Base-by-base conservation (phyloP, 352 stramenopile genomes). In the Phytophthora cactorum region DNA sequence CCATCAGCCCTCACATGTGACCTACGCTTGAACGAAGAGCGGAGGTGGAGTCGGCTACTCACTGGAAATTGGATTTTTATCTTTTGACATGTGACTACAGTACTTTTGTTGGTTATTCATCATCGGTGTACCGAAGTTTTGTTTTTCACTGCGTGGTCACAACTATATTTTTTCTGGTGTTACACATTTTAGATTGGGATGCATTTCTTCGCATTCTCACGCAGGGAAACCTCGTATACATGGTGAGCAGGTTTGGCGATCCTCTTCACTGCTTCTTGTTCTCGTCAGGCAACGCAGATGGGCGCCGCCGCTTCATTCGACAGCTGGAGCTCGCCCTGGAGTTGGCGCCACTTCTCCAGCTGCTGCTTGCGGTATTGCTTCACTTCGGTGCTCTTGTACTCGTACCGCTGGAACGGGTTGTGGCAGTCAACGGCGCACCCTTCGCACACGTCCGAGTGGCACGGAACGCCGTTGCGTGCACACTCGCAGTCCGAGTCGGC, bases 341-440 rank as follows among this genome's bases (percentile, higher is more conserved):
- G 58, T 8, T 75, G 44, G 4, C 72, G 68, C 85, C 84, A 95
- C 58, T 86, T 83, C 17, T 79, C 79, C 61, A 95, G 60, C 49
- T 84, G 81, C 70, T 80, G 46, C 68, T 90, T 86, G 59, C 88
- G 88, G 63, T 96, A 96, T 52, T 82, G 64, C 52, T 77, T 65
- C 50, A 96, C 86, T 49, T 82, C 66, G 11, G 78, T 68, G 63
- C 82, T 86, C 45, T 92, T 79, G 86, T 96, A 96, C 66, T 74
- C 72, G 63, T 94, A 94, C 28, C 83, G 71, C 50, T 86, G 72
- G 65, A 82, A 77, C 39, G 86, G 84, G 52, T 96, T 96, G 50
- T 74, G 75, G 69, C 88, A 96, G 57, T 89, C 80, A 55, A 76
- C 86, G 5, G 69, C 77, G 56, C 88, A 96, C 32, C 88, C 88